phyloP scores from a whole-genome alignment of 192 early-diverging fungal species.

The Gonapodya prolifera region DNA sequence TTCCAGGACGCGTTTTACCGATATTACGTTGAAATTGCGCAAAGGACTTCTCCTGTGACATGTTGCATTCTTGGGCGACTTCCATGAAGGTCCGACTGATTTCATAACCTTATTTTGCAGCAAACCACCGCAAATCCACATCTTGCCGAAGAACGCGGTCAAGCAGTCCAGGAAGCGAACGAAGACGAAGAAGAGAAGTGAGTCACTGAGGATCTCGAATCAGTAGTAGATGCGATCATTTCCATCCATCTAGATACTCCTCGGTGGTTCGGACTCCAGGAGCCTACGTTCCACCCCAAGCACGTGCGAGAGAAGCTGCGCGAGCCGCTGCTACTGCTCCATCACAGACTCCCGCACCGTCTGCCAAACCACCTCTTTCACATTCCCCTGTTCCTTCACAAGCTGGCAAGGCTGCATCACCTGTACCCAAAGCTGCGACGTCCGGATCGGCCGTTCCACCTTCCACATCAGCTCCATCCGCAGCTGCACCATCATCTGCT shows the following conservation, averaged over 20 bases:
- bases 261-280: constrained; percentile 35
- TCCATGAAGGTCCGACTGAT: constrained; percentile 1
- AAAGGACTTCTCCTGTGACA: not conserved
- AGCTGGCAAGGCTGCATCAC: not conserved
- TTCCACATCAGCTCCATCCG: not conserved
- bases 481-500: not conserved
- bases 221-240: no score
- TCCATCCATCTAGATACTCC: constrained; percentile 9
- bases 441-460: not conserved
- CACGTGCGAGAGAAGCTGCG: constrained; percentile 42
- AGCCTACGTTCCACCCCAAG: constrained; percentile 78
- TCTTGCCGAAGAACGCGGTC: constrained; percentile 81
- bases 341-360: not conserved
- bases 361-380: not conserved
- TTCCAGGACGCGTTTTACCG: not conserved
- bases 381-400: not conserved
- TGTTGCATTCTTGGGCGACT: constrained; percentile 6
- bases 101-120: constrained; percentile 16
- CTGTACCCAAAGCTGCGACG: not conserved
- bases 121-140: constrained; percentile 63
- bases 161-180: constrained; percentile 26
- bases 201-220: constrained; percentile 46
- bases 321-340: constrained; percentile 17
- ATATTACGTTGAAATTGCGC: not conserved
- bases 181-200: constrained; percentile 90